Percentiles rank a stretch among this genome's conserved stretches.
phyloP scores from a whole-genome alignment of 2,329 filamentous ascomycete genomes.

The Pseudopyrenochaeta lycopersici region DNA sequence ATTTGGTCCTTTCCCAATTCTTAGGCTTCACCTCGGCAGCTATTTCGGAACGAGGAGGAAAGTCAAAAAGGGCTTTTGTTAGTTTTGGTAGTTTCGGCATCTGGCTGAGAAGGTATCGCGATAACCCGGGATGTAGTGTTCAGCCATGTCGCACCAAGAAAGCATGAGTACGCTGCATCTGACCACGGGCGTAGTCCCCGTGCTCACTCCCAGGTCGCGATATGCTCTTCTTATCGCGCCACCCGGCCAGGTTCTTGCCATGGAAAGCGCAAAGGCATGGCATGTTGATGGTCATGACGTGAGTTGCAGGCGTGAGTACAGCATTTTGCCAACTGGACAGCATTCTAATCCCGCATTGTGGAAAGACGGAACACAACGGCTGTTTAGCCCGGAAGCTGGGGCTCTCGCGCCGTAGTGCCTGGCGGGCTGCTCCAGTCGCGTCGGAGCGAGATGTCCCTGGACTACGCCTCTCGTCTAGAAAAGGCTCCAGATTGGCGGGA shows the following conservation, averaged over 20 bases:
- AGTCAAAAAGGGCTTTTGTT: neutral
- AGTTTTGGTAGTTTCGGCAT: neutral
- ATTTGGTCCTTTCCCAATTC: neutral
- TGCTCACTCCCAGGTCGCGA: slow-evolving; percentile 12
- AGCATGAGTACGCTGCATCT: slow-evolving; percentile 2
- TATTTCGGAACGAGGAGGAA: neutral
- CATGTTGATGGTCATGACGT: neutral
- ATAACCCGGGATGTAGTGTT: neutral
- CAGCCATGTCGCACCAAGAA: neutral
- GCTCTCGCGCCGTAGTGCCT: slow-evolving; percentile 14
- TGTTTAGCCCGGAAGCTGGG: neutral
- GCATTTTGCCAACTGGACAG: neutral
- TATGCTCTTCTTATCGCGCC: slow-evolving; percentile 17
- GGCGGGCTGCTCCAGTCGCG: slow-evolving; percentile 2
- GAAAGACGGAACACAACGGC: slow-evolving; percentile 1
- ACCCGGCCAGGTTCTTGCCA: slow-evolving; percentile 7
- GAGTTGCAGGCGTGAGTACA: neutral
- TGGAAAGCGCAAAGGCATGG: neutral
- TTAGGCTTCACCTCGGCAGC: neutral
- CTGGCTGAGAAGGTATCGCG: neutral
- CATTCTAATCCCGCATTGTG: neutral
- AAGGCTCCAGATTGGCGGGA: slow-evolving; percentile 11
- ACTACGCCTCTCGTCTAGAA: slow-evolving; percentile 5
- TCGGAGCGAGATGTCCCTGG: slow-evolving; percentile 8
- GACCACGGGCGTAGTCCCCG: slow-evolving; percentile 4